Base-by-base conservation (phyloP, 129 eudicot species). In the Artemisia annua region DNA sequence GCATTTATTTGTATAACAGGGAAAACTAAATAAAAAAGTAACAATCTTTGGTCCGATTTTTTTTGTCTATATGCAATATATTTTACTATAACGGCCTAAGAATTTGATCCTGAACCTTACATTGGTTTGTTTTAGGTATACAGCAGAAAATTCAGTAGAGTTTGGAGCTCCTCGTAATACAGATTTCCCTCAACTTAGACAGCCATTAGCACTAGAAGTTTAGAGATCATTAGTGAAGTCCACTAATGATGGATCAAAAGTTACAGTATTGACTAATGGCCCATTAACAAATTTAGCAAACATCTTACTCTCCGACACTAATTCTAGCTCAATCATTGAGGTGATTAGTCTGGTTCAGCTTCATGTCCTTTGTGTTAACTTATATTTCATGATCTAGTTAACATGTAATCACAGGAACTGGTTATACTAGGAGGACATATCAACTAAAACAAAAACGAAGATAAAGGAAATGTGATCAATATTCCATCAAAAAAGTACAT, bases 111-210 rank as follows among this genome's bases (percentile, higher is more conserved):
- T 17, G 3, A 60, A 7, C 11, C 8, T 72, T 72, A 24, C n/a
- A 48, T 26, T 69, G 28, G 32, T 69, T 77, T 20, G 44, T 61
- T 17, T 62, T 76, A 91, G 96, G 70, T 87, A 92, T 68, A 85
- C 98, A n/a, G 85, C 90, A 44, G 88, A 89, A 48, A 83, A 89
- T 70, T 85, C 96, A 18, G 72, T 79, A 16, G 63, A 80, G 15
- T 83, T 69, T 83, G 95, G 96, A 74, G 95, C 96, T 69, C 98
- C 94, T 43, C 86, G 91, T 17, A 77, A 89, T 63, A 89, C 98
- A 2, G 88, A 85, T 66, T 83, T 82, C 71, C 95, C 95, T 75
- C 79, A 87, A 84, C 87, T 89, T 54, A 72, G 92, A 72, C 97
- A 89, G 73, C 96, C 89, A 10, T 55, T 75, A 22, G 89, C 89